Evolutionary conservation across 352 stramenopile genomes (phyloP).

Genomic region (Lagenidium sp.): DNA sequence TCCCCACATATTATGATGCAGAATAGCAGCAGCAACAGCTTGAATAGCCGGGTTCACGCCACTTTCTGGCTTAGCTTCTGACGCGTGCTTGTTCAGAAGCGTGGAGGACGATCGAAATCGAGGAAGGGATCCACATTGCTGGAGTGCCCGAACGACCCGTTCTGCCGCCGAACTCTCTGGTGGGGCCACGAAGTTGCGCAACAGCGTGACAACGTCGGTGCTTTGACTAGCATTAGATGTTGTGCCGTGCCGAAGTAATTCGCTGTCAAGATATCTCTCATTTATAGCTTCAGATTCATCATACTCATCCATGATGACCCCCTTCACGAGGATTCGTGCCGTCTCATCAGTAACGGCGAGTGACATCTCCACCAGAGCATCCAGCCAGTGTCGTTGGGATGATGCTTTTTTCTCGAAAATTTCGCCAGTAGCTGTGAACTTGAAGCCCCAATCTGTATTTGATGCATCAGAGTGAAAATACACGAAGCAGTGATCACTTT

Average conservation of each 20-base stretch:
- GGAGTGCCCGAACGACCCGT: conserved; percentile 31
- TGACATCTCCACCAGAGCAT: conserved; percentile 33
- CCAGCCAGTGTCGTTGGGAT: conserved; percentile 54
- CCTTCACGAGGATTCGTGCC: conserved; percentile 38
- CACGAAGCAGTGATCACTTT: conserved; percentile 72
- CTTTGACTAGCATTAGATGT: conserved; percentile 35
- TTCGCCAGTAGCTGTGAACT: conserved; percentile 61
- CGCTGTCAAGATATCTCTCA: conserved; percentile 45
- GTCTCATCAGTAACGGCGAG: conserved; percentile 43
- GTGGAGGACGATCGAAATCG: no score
- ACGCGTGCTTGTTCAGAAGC: no score
- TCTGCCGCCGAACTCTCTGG: conserved; percentile 28
- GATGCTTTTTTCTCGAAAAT: conserved; percentile 49
- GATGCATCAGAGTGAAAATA: conserved; percentile 80
- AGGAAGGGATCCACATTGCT: no score
- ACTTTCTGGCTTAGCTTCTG: no score
- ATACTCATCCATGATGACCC: conserved; percentile 32
- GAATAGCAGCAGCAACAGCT: conserved; percentile 61
- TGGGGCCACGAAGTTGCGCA: conserved; percentile 48
- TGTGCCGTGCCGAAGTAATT: conserved; percentile 59
- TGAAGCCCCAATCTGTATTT: conserved; percentile 80
- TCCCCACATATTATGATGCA: conserved; percentile 84
- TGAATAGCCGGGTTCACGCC: conserved; percentile 52
- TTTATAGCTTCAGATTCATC: conserved; percentile 39
- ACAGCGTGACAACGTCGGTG: conserved; percentile 37